phyloP scores from a whole-genome alignment of 2,329 filamentous ascomycete genomes.

The Aspergillus phoenicis region DNA sequence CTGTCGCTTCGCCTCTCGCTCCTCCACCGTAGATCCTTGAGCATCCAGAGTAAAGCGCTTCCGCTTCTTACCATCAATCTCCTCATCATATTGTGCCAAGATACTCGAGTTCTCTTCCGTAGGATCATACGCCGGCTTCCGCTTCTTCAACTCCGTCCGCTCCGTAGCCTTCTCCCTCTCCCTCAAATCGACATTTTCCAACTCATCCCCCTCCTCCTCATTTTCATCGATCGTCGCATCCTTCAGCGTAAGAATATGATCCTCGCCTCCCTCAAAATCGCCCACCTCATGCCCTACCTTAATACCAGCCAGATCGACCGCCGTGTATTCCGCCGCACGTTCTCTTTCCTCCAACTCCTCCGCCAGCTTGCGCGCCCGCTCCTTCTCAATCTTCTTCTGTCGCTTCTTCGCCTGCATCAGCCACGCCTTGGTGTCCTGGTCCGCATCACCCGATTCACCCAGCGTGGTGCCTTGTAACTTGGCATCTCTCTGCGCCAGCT shows the following conservation, averaged over 20 bases:
- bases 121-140: slow-evolving; percentile 84
- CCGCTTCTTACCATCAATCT: slow-evolving; percentile 85
- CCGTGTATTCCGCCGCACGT: slow-evolving; percentile 74
- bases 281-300: slow-evolving; percentile 87
- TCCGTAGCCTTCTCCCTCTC: slow-evolving; percentile 56
- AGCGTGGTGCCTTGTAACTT: slow-evolving; percentile 81
- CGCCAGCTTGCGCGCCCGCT: slow-evolving; percentile 69
- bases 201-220: slow-evolving; percentile 85
- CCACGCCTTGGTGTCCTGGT: slow-evolving; percentile 82
- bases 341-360: slow-evolving; percentile 79
- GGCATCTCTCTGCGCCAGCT: slow-evolving; percentile 74
- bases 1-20: slow-evolving; percentile 58
- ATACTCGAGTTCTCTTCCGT: slow-evolving; percentile 70
- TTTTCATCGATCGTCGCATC: slow-evolving; percentile 83
- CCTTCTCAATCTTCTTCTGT: slow-evolving; percentile 81
- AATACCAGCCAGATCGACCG: slow-evolving; percentile 83
- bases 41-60: slow-evolving; percentile 87
- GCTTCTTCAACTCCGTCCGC: slow-evolving; percentile 83
- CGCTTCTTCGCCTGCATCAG: slow-evolving; percentile 87
- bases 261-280: slow-evolving; percentile 75
- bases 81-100: slow-evolving; percentile 91
- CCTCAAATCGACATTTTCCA: slow-evolving; percentile 54
- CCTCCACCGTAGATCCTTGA: slow-evolving; percentile 68
- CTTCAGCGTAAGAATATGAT: slow-evolving; percentile 92
- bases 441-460: slow-evolving; percentile 70